Evolutionary conservation across 805 yeast species (phyloP).

Genomic region (Yamadazyma takamatsuzukensis): DNA sequence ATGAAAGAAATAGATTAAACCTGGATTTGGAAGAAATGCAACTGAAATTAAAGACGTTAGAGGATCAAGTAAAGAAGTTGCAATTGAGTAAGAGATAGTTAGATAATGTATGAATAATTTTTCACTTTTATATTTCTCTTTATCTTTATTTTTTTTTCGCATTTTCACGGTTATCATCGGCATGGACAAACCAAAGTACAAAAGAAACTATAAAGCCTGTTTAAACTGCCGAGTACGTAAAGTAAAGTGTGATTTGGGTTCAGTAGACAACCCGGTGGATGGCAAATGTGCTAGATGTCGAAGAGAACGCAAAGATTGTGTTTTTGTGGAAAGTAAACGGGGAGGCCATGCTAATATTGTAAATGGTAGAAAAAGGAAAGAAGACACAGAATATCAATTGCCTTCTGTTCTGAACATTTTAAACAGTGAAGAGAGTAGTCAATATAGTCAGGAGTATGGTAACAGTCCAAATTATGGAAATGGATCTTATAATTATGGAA

Average conservation of each 20-base stretch:
- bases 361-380: slow-evolving; percentile 53
- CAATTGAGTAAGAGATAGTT: slow-evolving; percentile 30
- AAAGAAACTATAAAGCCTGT: slow-evolving; percentile 78
- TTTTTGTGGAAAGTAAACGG: slow-evolving; percentile 45
- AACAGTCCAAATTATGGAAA: no score
- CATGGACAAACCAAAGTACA: slow-evolving; percentile 31
- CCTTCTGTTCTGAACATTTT: not conserved
- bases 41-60: slow-evolving; percentile 65
- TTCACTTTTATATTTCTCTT: not conserved
- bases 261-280: slow-evolving; percentile 62
- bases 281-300: slow-evolving; percentile 86
- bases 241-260: slow-evolving; percentile 83
- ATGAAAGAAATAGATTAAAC: slow-evolving; percentile 90
- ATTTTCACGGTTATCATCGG: slow-evolving; percentile 12
- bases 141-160: no score
- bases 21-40: slow-evolving; percentile 91
- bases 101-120: not conserved
- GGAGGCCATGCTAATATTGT: slow-evolving; percentile 26
- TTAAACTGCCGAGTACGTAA: slow-evolving; percentile 80
- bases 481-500: no score
- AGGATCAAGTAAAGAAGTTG: slow-evolving; percentile 68
- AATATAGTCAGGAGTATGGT: no score
- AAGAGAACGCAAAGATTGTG: slow-evolving; percentile 80
- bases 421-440: not conserved
- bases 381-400: not conserved